Conservation (phyloP, 805 yeast species). For the Zygotorulaspora florentina region DNA sequence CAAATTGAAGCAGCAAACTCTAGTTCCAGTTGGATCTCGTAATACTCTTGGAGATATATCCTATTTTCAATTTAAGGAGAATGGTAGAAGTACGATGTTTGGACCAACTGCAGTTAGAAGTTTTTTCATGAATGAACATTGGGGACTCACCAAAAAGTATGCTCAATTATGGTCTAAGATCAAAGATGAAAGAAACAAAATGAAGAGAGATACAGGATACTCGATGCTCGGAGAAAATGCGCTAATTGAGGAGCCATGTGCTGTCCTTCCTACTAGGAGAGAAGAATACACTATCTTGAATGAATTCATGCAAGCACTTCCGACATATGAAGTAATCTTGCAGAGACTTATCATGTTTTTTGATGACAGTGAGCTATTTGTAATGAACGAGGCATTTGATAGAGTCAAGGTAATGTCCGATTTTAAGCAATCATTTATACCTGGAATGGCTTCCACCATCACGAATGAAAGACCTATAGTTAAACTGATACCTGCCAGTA, state of each 20-base stretch:
- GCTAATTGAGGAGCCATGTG: slow-evolving; percentile 11
- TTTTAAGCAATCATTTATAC: slow-evolving; percentile 15
- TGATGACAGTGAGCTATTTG: slow-evolving; percentile 14
- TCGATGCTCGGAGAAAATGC: slow-evolving; percentile 21
- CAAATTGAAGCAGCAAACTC: neutral
- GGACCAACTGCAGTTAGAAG: slow-evolving; percentile 33
- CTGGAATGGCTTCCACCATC: slow-evolving; percentile 5
- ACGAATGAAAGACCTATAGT: slow-evolving; percentile 6
- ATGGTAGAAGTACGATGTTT: slow-evolving; percentile 24
- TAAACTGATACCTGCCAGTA: slow-evolving; percentile 11
- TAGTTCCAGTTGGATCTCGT: slow-evolving; percentile 1
- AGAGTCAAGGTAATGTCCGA: slow-evolving; percentile 22
- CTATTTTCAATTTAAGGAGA: slow-evolving; percentile 17
- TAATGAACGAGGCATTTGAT: slow-evolving; percentile 16
- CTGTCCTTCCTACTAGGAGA: slow-evolving; percentile 9
- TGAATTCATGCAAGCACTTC: slow-evolving; percentile 17
- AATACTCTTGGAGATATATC: slow-evolving; percentile 15
- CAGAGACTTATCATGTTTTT: slow-evolving; percentile 16
- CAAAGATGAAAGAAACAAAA: slow-evolving; percentile 23
- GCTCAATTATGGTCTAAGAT: slow-evolving; percentile 25
- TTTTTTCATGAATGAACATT: slow-evolving; percentile 12
- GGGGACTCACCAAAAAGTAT: slow-evolving; percentile 19
- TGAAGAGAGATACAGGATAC: slow-evolving; percentile 19
- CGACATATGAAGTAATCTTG: slow-evolving; percentile 19
- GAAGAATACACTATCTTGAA: slow-evolving; percentile 5